These are phyloP conservation scores for Neofusicoccum sp. DNA, from an alignment of 2,329 filamentous ascomycete species.

Conservation along the genomic window DNA sequence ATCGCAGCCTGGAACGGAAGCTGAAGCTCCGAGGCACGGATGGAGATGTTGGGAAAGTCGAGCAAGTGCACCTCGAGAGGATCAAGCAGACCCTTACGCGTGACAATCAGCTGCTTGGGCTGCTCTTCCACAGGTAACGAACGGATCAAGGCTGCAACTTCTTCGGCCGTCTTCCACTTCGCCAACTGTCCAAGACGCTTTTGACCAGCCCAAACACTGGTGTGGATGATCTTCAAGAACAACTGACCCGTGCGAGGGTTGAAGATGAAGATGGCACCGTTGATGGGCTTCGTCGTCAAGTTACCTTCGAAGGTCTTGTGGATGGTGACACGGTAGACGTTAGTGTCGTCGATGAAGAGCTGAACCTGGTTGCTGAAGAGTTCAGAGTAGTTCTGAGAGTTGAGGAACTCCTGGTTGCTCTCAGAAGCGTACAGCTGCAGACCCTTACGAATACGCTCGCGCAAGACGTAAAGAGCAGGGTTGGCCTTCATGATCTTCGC, in stretches of 20 bases:
- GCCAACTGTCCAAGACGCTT: constrained; percentile 98
- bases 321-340: constrained; percentile 98
- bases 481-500: constrained; percentile 99
- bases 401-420: constrained; percentile 98
- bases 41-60: constrained; percentile 99
- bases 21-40: constrained; percentile 94
- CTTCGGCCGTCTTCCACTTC: constrained; percentile 99
- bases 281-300: constrained; percentile 98
- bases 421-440: constrained; percentile 97
- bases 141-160: constrained; percentile 95
- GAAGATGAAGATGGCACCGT: constrained; percentile 99
- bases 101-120: constrained; percentile 97
- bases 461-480: constrained; percentile 90
- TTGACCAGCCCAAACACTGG: constrained; percentile 97
- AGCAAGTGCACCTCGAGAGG: constrained; percentile 95
- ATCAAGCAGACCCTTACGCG: constrained; percentile 93
- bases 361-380: constrained; percentile 99
- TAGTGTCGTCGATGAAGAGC: constrained; percentile 98
- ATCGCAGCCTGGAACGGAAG: constrained; percentile 98
- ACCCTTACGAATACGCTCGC: constrained; percentile 97
- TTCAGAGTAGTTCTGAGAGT: constrained; percentile 99
- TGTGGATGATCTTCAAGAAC: constrained; percentile 99
- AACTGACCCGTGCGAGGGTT: constrained; percentile 97
- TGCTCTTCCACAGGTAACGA: constrained; percentile 97
- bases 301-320: constrained; percentile 99